phyloP scores from a whole-genome alignment of 1,284 basidiomycete species.

The Ustilago hordei region DNA sequence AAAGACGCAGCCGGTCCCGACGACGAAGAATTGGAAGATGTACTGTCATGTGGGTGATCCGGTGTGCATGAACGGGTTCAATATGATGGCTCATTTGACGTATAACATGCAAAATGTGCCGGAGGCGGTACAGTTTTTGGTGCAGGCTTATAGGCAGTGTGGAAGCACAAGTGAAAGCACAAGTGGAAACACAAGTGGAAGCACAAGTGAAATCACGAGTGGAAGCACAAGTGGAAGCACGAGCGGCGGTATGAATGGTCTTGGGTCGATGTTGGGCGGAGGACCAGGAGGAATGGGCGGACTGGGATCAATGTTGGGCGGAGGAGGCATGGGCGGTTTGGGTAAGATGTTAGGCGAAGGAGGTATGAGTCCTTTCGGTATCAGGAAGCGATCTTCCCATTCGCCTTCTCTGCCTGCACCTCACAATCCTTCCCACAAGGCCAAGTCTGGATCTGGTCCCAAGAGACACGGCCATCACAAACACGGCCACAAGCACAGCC shows the following conservation, averaged over 20 bases:
- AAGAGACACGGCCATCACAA: conserved; percentile 2
- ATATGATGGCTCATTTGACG: conserved; percentile 36
- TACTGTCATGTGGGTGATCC: conserved; percentile 37
- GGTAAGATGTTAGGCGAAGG: not conserved
- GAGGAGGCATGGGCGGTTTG: conserved; percentile 2
- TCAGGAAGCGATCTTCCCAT: conserved; percentile 3
- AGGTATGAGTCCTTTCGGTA: not conserved
- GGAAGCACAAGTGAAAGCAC: conserved; percentile 8
- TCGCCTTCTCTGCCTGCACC: not conserved
- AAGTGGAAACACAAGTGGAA: not conserved
- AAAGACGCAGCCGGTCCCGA: conserved; percentile 18
- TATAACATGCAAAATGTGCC: conserved; percentile 14
- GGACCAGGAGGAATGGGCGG: not conserved
- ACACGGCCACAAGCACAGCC: not conserved
- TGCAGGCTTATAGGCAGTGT: conserved; percentile 17
- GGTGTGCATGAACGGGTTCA: conserved; percentile 33
- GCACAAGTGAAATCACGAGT: not conserved
- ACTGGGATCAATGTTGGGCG: conserved; percentile 8
- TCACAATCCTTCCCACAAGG: not conserved
- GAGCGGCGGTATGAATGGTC: not conserved
- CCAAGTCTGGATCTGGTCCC: not conserved
- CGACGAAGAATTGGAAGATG: conserved; percentile 23
- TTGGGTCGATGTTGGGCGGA: conserved; percentile 1
- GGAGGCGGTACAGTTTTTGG: conserved; percentile 26
- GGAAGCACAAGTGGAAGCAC: not conserved